Evolutionary conservation across 768 basidiomycete species (phyloP).

Genomic region (Cubamyces sp.): DNA sequence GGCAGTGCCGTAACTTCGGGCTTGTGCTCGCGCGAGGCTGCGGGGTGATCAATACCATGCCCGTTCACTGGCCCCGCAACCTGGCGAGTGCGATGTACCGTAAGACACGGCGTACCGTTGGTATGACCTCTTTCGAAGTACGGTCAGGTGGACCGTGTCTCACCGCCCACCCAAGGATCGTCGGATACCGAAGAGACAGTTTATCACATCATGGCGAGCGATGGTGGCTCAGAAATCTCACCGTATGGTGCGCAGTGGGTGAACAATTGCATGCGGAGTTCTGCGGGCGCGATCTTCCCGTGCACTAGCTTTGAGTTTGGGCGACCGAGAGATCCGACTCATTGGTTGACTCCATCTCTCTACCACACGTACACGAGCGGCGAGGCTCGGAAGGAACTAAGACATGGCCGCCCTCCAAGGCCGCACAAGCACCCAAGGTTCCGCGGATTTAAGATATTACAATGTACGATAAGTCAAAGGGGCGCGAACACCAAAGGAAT

Average conservation of each 20-base stretch:
- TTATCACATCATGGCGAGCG: slow-evolving; percentile 5
- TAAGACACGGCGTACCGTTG: neutral
- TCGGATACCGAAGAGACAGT: too few relatives aligned
- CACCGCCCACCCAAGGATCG: slow-evolving; percentile 1
- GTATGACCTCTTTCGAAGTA: too few relatives aligned
- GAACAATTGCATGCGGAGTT: neutral
- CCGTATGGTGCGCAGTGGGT: neutral
- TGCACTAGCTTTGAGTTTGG: neutral
- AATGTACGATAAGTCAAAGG: neutral
- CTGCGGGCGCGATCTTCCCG: neutral
- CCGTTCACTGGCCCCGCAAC: too few relatives aligned
- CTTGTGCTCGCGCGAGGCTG: neutral
- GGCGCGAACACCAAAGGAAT: neutral
- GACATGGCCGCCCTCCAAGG: neutral
- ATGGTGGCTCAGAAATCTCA: neutral
- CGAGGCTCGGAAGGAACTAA: slow-evolving; percentile 3
- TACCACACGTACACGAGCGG: neutral
- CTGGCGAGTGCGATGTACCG: too few relatives aligned
- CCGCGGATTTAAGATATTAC: slow-evolving; percentile 8
- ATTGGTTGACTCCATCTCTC: neutral
- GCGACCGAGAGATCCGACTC: neutral
- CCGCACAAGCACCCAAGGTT: slow-evolving; percentile 13
- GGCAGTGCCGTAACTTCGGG: slow-evolving; percentile 7
- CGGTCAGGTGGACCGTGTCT: slow-evolving; percentile 4
- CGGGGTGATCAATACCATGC: neutral